These are phyloP conservation scores for Prunus campanulata DNA, from an alignment of 306 rosid genomes.

Conservation along the genomic window DNA sequence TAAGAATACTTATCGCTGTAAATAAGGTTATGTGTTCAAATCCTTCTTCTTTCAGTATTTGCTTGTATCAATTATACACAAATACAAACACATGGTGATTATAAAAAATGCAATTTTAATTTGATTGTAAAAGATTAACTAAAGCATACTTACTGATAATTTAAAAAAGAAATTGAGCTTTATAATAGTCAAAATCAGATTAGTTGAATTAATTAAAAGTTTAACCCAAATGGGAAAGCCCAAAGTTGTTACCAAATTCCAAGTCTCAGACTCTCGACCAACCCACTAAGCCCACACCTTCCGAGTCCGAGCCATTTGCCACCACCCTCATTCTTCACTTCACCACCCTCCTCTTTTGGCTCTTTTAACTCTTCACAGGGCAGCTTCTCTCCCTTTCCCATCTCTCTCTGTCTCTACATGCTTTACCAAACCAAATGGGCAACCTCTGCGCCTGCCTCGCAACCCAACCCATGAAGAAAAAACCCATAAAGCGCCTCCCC, in stretches of 20 bases:
- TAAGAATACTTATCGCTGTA: rapidly evolving
- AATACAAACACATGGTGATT: too few relatives aligned
- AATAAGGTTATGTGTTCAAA: too few relatives aligned
- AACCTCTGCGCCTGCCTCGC: constrained; percentile 68
- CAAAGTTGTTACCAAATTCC: background rate
- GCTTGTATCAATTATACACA: too few relatives aligned
- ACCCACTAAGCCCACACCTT: background rate
- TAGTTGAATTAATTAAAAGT: too few relatives aligned
- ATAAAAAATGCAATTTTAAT: too few relatives aligned
- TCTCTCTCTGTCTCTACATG: constrained; percentile 33
- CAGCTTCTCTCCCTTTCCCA: background rate
- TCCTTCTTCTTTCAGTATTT: too few relatives aligned
- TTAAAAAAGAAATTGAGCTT: too few relatives aligned
- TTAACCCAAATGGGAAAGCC: background rate
- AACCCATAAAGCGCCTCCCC: constrained; percentile 49
- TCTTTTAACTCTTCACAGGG: background rate
- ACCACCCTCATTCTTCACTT: background rate
- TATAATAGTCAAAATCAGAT: too few relatives aligned
- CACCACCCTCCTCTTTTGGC: background rate
- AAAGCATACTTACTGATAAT: too few relatives aligned
- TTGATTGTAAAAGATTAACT: too few relatives aligned
- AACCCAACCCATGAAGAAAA: constrained; percentile 35
- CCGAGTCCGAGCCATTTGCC: background rate
- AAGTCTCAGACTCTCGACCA: background rate
- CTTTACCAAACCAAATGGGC: constrained; percentile 55